Base-by-base conservation (phyloP, 176 grass and related monocot genomes). In the Thinopyrum elongatum region DNA sequence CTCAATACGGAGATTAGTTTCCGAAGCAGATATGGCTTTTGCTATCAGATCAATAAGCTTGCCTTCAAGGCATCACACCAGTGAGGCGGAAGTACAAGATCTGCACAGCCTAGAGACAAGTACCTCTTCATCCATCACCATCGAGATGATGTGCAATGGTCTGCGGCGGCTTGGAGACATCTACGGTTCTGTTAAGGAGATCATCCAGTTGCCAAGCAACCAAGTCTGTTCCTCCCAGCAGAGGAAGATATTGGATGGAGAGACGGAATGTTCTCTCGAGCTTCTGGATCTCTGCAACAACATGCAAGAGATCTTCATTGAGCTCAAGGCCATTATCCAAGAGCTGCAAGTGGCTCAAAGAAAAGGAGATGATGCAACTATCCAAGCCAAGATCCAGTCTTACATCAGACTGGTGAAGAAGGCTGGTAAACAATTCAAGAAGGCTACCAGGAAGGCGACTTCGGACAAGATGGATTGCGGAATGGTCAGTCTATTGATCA, bases 201-300 rank as follows among this genome's bases (percentile, higher is more conserved):
- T 92, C 3, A 66, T 83, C 12, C n/a, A 73, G n/a, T 31, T 74
- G n/a, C 70, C 53, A 89, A 72, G 88, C 70, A 22, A 76, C 82
- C 92, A 87, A 49, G 74, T 55, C 19, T 59, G 53, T 71, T 81
- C 88, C 49, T 81, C 36, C 7, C 80, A 83, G 63, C 85, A 94
- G 23, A 86, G 83, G 78, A 91, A 83, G 65, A 76, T 70, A 59
- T 33, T 97, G 11, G 90, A 97, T 74, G 61, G 71, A 53, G 89
- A 94, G 66, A 75, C 82, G 5, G 87, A 90, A 53, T 39, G 14
- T 26, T 94, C 92, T 15, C 79, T 90, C 21, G 25, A 49, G 46
- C 64, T 90, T 2, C 51, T 94, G 30, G 92, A 94, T 73, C 72
- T 90, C 64, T 94, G 87, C 59, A 79, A 67, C 7, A 33, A 60